A percentile compares a stretch with the other conserved stretches of the same genome.
Conservation (phyloP, 768 basidiomycete genomes). For the Pisolithus albus region DNA sequence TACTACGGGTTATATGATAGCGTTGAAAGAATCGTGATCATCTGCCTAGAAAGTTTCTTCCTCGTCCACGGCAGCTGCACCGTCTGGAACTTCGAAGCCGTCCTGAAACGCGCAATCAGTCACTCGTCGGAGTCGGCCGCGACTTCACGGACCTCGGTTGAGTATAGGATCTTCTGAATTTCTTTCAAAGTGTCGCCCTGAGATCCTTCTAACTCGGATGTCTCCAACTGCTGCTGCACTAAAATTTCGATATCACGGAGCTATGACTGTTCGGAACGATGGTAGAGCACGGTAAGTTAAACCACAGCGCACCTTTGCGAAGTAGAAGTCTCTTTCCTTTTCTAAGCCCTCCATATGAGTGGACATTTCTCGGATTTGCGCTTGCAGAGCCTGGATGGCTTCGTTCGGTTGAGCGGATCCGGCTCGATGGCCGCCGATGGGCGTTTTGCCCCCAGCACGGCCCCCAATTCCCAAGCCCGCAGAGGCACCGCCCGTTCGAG, state of each 20-base stretch:
- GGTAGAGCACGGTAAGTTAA: constrained; percentile 3
- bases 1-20: constrained; percentile 5
- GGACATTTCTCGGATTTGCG: constrained; percentile 77
- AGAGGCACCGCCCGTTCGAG: constrained; percentile 29
- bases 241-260: constrained; percentile 95
- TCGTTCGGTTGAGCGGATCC: constrained; percentile 64
- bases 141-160: constrained; percentile 68
- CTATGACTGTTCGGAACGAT: constrained; percentile 34
- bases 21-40: constrained; percentile 3
- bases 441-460: constrained; percentile 66
- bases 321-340: constrained; percentile 98
- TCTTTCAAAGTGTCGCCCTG: constrained; percentile 59
- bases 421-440: constrained; percentile 59
- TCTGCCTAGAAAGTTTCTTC: constrained; percentile 66
- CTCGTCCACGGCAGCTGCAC: constrained; percentile 49
- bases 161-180: constrained; percentile 91
- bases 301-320: constrained; percentile 69
- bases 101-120: constrained; percentile 46
- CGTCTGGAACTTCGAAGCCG: constrained; percentile 87
- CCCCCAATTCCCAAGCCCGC: constrained; percentile 29
- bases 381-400: constrained; percentile 58
- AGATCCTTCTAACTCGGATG: constrained; percentile 47
- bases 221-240: constrained; percentile 73
- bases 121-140: neutral
- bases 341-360: constrained; percentile 83